Conservation (phyloP, 306 rosid species). For the Quercus dentata region DNA sequence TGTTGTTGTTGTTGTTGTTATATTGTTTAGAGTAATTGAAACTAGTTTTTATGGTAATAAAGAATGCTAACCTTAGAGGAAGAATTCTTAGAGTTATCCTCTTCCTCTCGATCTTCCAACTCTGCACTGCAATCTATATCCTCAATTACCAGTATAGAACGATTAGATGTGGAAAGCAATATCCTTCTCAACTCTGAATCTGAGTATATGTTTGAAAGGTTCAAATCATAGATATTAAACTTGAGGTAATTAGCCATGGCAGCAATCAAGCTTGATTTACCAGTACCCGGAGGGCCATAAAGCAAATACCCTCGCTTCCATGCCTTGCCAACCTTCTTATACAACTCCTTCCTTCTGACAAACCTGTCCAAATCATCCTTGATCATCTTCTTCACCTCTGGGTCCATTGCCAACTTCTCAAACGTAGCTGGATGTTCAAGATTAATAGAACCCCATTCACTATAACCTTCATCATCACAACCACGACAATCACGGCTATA, state of each 20-base stretch:
- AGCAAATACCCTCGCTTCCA: constrained; percentile 4
- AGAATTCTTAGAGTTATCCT: too few relatives aligned
- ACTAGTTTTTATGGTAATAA: too few relatives aligned
- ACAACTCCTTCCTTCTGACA: not conserved
- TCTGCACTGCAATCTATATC: not conserved
- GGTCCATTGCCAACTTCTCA: not conserved
- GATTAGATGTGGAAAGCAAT: not conserved
- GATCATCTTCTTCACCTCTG: not conserved
- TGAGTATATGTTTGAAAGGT: not conserved
- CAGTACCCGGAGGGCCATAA: constrained; percentile 4
- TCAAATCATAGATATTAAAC: constrained; percentile 3
- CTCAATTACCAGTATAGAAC: not conserved
- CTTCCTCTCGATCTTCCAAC: not conserved
- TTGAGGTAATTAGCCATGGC: constrained; percentile 14
- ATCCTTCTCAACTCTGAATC: not conserved
- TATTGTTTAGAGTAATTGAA: too few relatives aligned
- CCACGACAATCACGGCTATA: not conserved
- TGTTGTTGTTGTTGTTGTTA: too few relatives aligned
- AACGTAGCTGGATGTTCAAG: not conserved
- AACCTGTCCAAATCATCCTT: not conserved
- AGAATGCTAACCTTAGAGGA: too few relatives aligned
- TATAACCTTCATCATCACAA: not conserved
- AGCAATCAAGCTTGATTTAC: constrained; percentile 1
- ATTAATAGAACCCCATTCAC: not conserved
- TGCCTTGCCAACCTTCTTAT: not conserved